Base-by-base conservation (phyloP, 2,329 filamentous ascomycete species). In the Furcasterigmium furcatum region DNA sequence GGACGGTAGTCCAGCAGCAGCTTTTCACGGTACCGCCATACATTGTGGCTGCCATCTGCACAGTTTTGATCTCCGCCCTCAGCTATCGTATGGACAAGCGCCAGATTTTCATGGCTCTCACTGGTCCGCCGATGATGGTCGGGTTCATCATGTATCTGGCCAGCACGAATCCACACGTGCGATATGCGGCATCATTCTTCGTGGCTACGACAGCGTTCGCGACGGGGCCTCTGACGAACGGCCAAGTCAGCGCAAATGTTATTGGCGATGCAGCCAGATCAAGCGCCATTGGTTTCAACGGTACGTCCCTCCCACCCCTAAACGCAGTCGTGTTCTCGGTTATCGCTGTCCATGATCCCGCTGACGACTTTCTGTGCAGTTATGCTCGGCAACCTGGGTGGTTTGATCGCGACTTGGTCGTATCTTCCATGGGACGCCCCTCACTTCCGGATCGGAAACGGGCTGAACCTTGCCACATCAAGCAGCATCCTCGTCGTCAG, bases 11-110 rank as follows among this genome's bases (percentile, higher is more conserved):
- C 21, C 73, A 68, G 10, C 81, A 87, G 59, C 85, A 88, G 64
- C 76, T 88, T 0, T 77, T 77, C 52, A 88, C 84, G 0, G 85
- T 88, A 0, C 85, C 85, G 0, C 85, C 85, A 0, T 88, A 88
- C 57, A 62, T 82, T 2, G 77, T 87, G 0, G 85, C 83, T 1
- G 82, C 71, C 2, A 77, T 86, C 58, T 82, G 83, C 61, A 81
- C 79, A 0, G 49, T 87, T 0, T 56, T 77, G 2, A 65, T 85
- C 29, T 79, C 82, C 0, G 79, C 74, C 55, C 56, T 82, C 12
- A 79, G 73, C 52, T 84, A 77, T 74, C 69, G 73, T n/a, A 65
- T 74, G 48, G 80, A 87, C 56, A 66, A 65, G 3, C 74, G 84
- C n/a, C 71, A 76, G 44, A 66, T 83, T 50, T 80, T 85, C 64